These are phyloP conservation scores for Bombardia bombarda DNA, from an alignment of 495 filamentous ascomycete species.

Conservation along the genomic window DNA sequence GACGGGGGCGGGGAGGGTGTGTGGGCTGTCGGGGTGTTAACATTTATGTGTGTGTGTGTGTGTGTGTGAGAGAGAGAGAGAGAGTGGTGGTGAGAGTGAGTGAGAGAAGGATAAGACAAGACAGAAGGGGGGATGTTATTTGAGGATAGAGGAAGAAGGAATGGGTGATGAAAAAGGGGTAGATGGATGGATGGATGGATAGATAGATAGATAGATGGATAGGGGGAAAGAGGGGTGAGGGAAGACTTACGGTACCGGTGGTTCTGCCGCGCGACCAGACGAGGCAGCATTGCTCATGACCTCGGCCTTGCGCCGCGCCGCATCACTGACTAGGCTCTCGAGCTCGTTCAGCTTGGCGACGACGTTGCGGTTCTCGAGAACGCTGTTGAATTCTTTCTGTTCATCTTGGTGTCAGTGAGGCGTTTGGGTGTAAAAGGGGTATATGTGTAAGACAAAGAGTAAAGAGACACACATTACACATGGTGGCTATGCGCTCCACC, in stretches of 20 bases:
- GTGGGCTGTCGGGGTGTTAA: constrained; percentile 45
- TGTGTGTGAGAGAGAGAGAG: background rate
- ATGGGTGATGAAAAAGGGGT: background rate
- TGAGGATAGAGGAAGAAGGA: too few species aligned
- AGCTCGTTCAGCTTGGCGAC: constrained; percentile 73
- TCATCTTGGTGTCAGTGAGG: background rate
- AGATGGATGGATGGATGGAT: background rate
- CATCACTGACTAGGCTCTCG: constrained; percentile 67
- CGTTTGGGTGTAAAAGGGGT: background rate
- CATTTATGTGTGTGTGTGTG: background rate
- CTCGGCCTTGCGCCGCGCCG: constrained; percentile 43
- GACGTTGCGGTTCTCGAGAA: constrained; percentile 62
- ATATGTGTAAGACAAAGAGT: constrained; percentile 1
- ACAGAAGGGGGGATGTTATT: too few species aligned
- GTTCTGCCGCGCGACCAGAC: constrained; percentile 1
- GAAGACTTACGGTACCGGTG: constrained; percentile 40
- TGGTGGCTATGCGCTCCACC: constrained; percentile 54
- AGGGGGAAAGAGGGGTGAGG: too few species aligned
- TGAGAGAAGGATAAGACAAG: too few species aligned
- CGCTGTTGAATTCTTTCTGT: constrained; percentile 68
- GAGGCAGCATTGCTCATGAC: constrained; percentile 8
- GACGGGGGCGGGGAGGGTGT: constrained; percentile 60
- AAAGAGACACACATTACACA: constrained; percentile 37
- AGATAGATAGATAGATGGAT: background rate
- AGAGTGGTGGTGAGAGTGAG: background rate